Evolutionary conservation across 257 asterid genomes (phyloP).

Genomic region (Nicotiana knightiana): DNA sequence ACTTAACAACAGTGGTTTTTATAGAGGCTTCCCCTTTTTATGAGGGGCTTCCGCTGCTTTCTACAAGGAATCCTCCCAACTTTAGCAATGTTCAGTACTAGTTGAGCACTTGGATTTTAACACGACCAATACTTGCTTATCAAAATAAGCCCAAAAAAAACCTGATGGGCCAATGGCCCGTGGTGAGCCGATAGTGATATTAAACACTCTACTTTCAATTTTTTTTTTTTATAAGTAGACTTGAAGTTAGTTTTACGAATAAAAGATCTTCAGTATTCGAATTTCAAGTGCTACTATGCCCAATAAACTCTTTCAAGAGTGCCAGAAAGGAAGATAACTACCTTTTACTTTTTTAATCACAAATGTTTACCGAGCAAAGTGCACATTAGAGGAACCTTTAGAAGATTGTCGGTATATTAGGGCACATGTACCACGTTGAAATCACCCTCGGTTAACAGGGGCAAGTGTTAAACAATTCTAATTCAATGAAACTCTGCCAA

Average conservation of each 20-base stretch:
- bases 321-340: not conserved
- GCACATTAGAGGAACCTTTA: not conserved
- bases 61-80: not conserved
- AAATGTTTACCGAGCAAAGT: not conserved
- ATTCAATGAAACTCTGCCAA: not conserved
- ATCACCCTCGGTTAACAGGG: not conserved
- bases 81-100: not conserved
- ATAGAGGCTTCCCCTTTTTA: not conserved
- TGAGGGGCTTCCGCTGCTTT: not conserved
- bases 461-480: not conserved
- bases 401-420: not conserved
- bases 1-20: not conserved
- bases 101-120: not conserved
- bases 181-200: not conserved
- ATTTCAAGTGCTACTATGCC: not conserved
- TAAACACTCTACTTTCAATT: not conserved
- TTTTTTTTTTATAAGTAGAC: not conserved
- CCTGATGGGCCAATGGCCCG: not conserved
- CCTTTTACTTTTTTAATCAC: not conserved
- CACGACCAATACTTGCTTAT: not conserved
- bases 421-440: not conserved
- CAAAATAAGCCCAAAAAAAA: not conserved
- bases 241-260: constrained; percentile 2
- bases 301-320: not conserved
- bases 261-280: not conserved